These are phyloP conservation scores for Pythium rhizo-oryzae DNA, from an alignment of 352 stramenopile species.

Conservation along the genomic window DNA sequence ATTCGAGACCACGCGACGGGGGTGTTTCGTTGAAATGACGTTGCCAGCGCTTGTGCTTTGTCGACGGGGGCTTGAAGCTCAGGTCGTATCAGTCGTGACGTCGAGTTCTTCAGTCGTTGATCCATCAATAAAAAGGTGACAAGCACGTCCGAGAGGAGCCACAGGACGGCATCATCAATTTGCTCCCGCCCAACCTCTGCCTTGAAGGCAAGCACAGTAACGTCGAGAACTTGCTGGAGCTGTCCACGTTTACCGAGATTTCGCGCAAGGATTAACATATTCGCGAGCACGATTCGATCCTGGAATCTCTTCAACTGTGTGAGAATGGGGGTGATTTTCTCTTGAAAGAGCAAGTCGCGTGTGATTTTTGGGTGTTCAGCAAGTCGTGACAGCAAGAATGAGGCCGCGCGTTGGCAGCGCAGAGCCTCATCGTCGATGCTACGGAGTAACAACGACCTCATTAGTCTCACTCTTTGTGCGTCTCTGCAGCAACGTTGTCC, in stretches of 20 bases:
- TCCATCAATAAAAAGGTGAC: neutral
- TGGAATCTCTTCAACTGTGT: neutral
- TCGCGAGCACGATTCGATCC: constrained; percentile 6
- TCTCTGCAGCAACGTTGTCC: too few relatives aligned
- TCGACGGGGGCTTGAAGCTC: neutral
- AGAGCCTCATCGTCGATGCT: neutral
- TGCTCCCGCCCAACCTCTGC: neutral
- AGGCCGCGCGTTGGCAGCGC: neutral
- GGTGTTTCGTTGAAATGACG: neutral
- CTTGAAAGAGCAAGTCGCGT: constrained; percentile 4
- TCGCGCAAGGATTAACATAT: neutral
- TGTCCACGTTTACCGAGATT: neutral
- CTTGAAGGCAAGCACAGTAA: neutral
- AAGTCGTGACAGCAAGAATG: constrained; percentile 9
- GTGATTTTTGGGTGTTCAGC: constrained; percentile 2
- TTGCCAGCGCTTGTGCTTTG: neutral
- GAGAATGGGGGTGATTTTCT: constrained; percentile 1
- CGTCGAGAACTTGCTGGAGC: neutral
- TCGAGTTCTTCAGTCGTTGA: neutral
- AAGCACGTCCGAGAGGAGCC: neutral
- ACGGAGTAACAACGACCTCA: neutral
- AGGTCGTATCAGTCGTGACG: neutral
- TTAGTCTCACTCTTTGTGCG: neutral
- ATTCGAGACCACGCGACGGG: neutral
- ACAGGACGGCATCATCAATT: neutral